Base-by-base conservation (phyloP, 2,329 filamentous ascomycete species). In the Clonostachys chloroleuca region DNA sequence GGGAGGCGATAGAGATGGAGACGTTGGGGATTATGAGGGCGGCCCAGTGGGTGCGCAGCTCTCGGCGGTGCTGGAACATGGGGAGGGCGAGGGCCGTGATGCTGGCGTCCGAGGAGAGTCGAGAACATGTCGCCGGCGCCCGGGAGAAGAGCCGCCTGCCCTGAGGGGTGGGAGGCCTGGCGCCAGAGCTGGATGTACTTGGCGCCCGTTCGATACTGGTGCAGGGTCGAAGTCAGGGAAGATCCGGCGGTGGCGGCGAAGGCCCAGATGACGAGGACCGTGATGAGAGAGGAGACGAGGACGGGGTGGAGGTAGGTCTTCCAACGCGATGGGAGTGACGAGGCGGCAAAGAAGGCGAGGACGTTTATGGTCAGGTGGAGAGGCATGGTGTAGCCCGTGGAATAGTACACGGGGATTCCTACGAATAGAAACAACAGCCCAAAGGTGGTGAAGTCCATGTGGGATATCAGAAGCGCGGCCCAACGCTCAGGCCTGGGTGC, bases 41-140 rank as follows among this genome's bases (percentile, higher is more conserved):
- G 39, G 72, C 54, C 54, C 81, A 78, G 59, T 81, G 77, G 14
- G 65, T 59, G 18, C 66, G 65, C 13, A 84, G 68, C 62, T 83
- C 78, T 37, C 72, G 67, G 4, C 79, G 73, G 61, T 82, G 82
- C 47, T 76, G 73, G 58, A 77, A 83, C 77, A 83, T 83, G 1
- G 80, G 79, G 16, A 84, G 61, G 3, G 80, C 79, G 4, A 84
- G 70, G 2, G 77, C 70, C 0, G 83, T 75, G 52, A 84, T 83
- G 51, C 70, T 72, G 7, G 77, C 78, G 54, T 84, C 80, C 80
- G 3, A 84, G 69, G 6, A 76, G 59, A 40, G 72, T 77, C 51
- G 68, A 63, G 50, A 83, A 73, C 18, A 83, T 56, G 52, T 84
- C 79, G 17, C 77, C 80, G 0, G 80, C 78, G 8, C 80, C 80